Conservation (phyloP, 768 basidiomycete species). For the Phaffia australis region DNA sequence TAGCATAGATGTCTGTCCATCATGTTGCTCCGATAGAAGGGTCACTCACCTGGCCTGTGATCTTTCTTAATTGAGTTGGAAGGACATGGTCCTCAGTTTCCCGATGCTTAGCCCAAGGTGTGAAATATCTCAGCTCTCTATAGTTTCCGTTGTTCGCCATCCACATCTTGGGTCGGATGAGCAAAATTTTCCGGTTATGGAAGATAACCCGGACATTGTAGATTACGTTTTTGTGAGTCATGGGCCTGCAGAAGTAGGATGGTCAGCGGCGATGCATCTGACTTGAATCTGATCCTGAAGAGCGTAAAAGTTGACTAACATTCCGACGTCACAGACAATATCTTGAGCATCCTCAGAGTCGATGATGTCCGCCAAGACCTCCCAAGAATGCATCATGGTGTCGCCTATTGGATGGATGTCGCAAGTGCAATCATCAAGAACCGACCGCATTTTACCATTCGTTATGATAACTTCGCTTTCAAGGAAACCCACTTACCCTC, state of each 20-base stretch:
- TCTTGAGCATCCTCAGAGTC: conserved; percentile 62
- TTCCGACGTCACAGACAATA: conserved; percentile 95
- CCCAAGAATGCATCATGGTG: conserved; percentile 93
- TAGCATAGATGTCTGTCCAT: not conserved
- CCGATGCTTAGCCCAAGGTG: conserved; percentile 84
- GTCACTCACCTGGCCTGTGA: conserved; percentile 68
- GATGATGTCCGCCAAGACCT: conserved; percentile 84
- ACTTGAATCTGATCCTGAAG: not conserved
- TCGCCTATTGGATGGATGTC: conserved; percentile 52
- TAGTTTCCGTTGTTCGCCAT: conserved; percentile 98
- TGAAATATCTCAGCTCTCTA: conserved; percentile 52
- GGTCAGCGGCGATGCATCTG: conserved; percentile 7
- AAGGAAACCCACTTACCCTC: conserved; percentile 52
- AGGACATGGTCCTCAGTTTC: conserved; percentile 86
- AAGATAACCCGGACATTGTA: conserved; percentile 94
- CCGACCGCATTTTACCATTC: not conserved
- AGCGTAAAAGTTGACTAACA: conserved; percentile 47
- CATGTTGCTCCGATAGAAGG: not conserved
- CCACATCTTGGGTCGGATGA: conserved; percentile 99
- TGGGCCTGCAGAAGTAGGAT: conserved; percentile 53
- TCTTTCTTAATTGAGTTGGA: conserved; percentile 72
- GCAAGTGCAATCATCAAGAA: not conserved
- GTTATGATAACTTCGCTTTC: not conserved
- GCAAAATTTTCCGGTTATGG: conserved; percentile 69
- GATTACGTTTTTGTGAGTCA: conserved; percentile 93